Evolutionary conservation across 164 flowering plant species (phyloP), one percentile per base, ranked within the genome.

Genomic region (Tetracentron sinense): DNA sequence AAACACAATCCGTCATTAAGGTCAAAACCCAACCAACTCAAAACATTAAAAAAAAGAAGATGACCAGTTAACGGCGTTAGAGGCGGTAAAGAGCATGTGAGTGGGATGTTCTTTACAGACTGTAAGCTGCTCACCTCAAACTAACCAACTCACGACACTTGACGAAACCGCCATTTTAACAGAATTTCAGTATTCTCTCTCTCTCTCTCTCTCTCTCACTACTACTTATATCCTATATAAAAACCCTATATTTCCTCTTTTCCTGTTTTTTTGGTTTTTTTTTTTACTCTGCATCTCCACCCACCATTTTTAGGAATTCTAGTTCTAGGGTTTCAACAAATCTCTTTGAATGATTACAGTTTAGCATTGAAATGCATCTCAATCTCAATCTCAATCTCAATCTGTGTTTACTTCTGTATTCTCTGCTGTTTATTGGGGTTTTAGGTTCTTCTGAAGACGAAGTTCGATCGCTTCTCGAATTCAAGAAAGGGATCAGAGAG

Each of bases 401-500:
- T 49, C 27, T 66, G 60, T 7, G 44, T 28, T 33, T 66, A 60
- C n/a, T 58, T 20, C 14, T 61, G 12, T 2, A 63, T 29, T 23
- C 42, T 26, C 46, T 54, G 28, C 17, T 56, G 15, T 42, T 54
- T 30, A 12, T 20, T 17, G 58, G 60, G 30, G 54, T 38, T 52
- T 23, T 44, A 6, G 54, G 58, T 27, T 68, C 74, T 5, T 52
- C 65, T 26, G 54, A 72, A 26, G 78, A 72, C 1, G 91, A 88
- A 65, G 63, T 83, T 53, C 74, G 78, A 63, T 70, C 90, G 23
- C 80, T 90, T 0, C 82, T 90, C 19, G 97, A 93, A 75, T 90
- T 93, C 84, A 87, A 73, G 72, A 95, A 92, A 58, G 97, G 97
- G 52, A 85, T 95, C 65, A 68, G 26, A 14, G 59, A 52, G 6